Conservation (phyloP, 495 filamentous ascomycete species). For the Symbiotaphrina buchneri region DNA sequence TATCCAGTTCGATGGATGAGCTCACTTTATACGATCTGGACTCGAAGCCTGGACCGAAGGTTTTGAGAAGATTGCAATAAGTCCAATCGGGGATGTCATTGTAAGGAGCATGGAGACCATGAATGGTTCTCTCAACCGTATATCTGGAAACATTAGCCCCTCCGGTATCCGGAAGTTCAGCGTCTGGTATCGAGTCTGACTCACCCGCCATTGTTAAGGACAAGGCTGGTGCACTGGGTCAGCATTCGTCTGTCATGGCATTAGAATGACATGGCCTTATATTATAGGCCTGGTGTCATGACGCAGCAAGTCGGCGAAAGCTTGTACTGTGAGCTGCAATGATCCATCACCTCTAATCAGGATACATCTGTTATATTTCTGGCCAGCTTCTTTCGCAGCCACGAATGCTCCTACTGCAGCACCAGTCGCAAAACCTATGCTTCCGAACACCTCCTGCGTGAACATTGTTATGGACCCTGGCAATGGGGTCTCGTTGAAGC, state of each 20-base stretch:
- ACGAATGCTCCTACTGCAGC: slow-evolving; percentile 13
- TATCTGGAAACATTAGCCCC: too few relatives aligned
- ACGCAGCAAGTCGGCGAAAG: slow-evolving; percentile 13
- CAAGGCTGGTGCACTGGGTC: too few relatives aligned
- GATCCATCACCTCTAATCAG: slow-evolving; percentile 18
- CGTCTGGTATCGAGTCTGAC: too few relatives aligned
- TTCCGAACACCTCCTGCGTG: slow-evolving; percentile 17
- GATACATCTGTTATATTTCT: slow-evolving; percentile 11
- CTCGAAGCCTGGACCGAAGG: slow-evolving; percentile 14
- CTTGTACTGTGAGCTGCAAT: slow-evolving; percentile 20
- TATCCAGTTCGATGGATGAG: too few relatives aligned
- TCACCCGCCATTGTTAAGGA: slow-evolving; percentile 26
- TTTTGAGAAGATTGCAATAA: slow-evolving; percentile 15
- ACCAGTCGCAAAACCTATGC: slow-evolving; percentile 18
- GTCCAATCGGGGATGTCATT: slow-evolving; percentile 26
- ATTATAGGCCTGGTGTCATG: slow-evolving; percentile 14
- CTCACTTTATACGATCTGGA: too few relatives aligned
- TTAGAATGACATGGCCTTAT: too few relatives aligned
- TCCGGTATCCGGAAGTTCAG: too few relatives aligned
- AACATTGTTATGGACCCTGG: slow-evolving; percentile 9
- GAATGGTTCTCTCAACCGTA: slow-evolving; percentile 26
- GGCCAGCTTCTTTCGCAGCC: slow-evolving; percentile 11
- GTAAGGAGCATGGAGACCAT: slow-evolving; percentile 21
- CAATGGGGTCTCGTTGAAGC: slow-evolving; percentile 12
- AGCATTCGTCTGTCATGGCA: too few relatives aligned